Evolutionary conservation across 331 rosid genomes (phyloP), one percentile per base, ranked within the genome.

Genomic region (Acacia pycnantha): DNA sequence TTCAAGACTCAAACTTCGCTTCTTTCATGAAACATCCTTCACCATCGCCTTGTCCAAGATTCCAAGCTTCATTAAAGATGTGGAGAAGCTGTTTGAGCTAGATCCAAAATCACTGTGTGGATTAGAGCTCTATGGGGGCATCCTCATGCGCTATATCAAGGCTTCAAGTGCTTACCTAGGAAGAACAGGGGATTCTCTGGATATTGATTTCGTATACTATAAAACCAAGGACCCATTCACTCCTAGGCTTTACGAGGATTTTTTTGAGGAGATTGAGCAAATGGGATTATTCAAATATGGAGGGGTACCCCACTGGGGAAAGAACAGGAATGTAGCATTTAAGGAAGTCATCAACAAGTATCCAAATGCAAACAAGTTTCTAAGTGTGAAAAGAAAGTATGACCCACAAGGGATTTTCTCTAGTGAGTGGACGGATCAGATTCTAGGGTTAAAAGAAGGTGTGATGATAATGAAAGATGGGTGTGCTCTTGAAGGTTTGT

Each of bases 281-380:
- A 59, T 93, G 10, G 92, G 87, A 0, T 13, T 91, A 40, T 76
- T 91, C 82, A 91, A 89, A 82, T 93, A 93, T 26, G 83, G 84
- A 24, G 97, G 93, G 3, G 10, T 88, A 9, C 97, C 97, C 0
- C 94, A 93, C 1, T 91, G 97, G 97, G 94, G 93, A 0, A 93
- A 93, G 56, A 91, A 90, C 8, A 73, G 94, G 54, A 89, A 91
- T 81, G 0, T 90, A 2, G 97, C 86, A 0, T 93, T 91, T 73
- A 6, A 37, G 2, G 81, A 89, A 27, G 93, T 72, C 8, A 80
- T 88, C 1, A 58, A 51, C 3, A 91, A 89, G 81, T 90, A 88
- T 79, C 58, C 16, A 0, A 71, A 85, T 15, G 79, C 37, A 5
- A 15, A 41, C 0, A 41, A 72, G 41, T 91, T 93, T 75, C 40